These are phyloP conservation scores for Ceratobasidium sp. DNA, from an alignment of 1,284 basidiomycete species.

Conservation along the genomic window DNA sequence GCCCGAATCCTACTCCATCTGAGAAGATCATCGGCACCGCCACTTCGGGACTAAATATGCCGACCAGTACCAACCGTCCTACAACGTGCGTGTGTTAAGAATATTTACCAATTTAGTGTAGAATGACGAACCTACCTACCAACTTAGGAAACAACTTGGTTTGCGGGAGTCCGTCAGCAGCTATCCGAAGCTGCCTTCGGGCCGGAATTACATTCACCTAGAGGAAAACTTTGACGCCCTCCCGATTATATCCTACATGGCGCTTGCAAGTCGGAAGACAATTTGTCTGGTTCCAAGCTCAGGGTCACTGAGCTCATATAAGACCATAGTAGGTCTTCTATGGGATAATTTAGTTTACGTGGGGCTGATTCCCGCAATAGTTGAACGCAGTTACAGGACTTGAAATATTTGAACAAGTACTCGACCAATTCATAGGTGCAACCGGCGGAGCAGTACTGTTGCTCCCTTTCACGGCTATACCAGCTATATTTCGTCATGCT, in stretches of 20 bases:
- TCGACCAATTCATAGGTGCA: not conserved
- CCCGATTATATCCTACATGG: constrained; percentile 23
- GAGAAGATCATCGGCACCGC: no score
- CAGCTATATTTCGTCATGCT: not conserved
- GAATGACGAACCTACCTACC: not conserved
- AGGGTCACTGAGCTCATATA: not conserved
- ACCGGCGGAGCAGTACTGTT: not conserved
- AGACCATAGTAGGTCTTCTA: constrained; percentile 3
- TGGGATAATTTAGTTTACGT: not conserved
- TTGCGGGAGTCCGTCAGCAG: not conserved
- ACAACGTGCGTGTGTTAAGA: not conserved
- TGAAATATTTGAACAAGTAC: not conserved
- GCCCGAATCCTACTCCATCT: no score
- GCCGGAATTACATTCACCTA: constrained; percentile 17
- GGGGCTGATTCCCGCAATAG: not conserved
- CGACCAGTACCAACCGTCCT: no score
- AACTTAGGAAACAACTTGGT: not conserved
- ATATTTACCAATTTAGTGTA: not conserved
- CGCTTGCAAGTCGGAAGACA: constrained; percentile 6
- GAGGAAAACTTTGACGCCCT: constrained; percentile 19
- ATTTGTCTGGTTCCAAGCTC: constrained; percentile 23
- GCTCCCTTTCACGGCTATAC: not conserved
- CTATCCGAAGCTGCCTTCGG: constrained; percentile 12
- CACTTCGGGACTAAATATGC: no score
- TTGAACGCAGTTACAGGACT: constrained; percentile 1